Conservation (phyloP, 768 basidiomycete species). For the Stropharia rugosoannulata region DNA sequence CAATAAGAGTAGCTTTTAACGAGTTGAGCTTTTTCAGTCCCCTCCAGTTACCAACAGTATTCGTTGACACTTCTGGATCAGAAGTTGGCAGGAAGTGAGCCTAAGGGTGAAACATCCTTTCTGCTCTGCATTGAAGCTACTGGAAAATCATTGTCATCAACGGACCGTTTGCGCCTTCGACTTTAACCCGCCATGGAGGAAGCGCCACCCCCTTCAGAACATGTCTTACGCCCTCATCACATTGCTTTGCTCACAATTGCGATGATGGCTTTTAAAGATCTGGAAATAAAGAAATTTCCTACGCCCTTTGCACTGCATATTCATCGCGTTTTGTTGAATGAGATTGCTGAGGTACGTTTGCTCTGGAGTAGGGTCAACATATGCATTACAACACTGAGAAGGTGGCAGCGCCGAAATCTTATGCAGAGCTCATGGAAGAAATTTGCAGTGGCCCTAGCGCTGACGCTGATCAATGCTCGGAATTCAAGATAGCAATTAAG, state of each 20-base stretch:
- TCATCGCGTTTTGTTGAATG: slow-evolving; percentile 64
- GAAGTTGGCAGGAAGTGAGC: too few species aligned
- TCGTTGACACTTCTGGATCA: too few species aligned
- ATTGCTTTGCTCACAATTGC: slow-evolving; percentile 66
- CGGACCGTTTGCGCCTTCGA: neutral
- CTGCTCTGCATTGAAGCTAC: too few species aligned
- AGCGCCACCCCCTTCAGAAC: slow-evolving; percentile 59
- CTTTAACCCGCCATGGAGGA: slow-evolving; percentile 33
- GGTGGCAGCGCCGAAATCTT: slow-evolving; percentile 65
- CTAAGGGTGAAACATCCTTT: too few species aligned
- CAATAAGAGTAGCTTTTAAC: too few species aligned
- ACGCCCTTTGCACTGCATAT: slow-evolving; percentile 59
- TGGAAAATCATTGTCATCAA: too few species aligned
- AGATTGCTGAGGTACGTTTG: slow-evolving; percentile 64
- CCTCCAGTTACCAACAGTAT: too few species aligned
- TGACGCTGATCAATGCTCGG: slow-evolving; percentile 38
- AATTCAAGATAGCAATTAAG: slow-evolving; percentile 46
- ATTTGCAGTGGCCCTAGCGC: slow-evolving; percentile 45
- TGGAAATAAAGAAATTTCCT: slow-evolving; percentile 51
- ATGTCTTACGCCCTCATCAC: slow-evolving; percentile 77
- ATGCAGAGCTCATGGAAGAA: slow-evolving; percentile 44
- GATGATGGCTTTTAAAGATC: slow-evolving; percentile 61
- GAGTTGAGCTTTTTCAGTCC: too few species aligned
- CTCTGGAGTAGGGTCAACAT: neutral
- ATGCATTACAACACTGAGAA: slow-evolving; percentile 23